Conservation (phyloP, 805 yeast genomes). For the Kodamaea laetipori region DNA sequence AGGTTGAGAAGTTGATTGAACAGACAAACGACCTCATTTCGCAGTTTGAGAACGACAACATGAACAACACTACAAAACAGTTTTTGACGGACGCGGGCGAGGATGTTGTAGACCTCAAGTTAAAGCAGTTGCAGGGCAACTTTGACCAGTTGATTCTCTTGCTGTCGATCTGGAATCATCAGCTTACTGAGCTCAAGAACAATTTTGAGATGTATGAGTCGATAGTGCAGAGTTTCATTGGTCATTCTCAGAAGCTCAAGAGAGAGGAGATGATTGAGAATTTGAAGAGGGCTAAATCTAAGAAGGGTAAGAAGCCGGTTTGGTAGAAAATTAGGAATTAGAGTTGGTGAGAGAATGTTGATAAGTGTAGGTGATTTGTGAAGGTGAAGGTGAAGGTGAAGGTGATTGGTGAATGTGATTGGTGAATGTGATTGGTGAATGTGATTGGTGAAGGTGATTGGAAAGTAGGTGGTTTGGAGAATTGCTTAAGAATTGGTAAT, state of each 20-base stretch:
- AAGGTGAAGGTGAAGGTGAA: too few species aligned
- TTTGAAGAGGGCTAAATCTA: slow-evolving; percentile 18
- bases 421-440: too few species aligned
- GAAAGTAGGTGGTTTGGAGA: too few species aligned
- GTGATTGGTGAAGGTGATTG: too few species aligned
- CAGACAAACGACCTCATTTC: slow-evolving; percentile 31
- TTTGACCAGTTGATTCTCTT: slow-evolving; percentile 29
- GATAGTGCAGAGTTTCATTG: slow-evolving; percentile 87
- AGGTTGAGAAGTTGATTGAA: slow-evolving; percentile 26
- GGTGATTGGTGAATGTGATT: too few species aligned
- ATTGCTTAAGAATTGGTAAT: too few species aligned
- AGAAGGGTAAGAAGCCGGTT: slow-evolving; percentile 6
- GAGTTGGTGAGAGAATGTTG: too few species aligned
- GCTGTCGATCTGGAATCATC: slow-evolving; percentile 53
- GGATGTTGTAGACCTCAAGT: slow-evolving; percentile 26
- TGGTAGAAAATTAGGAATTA: too few species aligned
- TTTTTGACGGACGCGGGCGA: slow-evolving; percentile 26
- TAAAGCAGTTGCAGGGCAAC: slow-evolving; percentile 33
- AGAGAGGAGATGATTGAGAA: slow-evolving; percentile 47
- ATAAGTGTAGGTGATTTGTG: too few species aligned
- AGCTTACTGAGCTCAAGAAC: slow-evolving; percentile 49
- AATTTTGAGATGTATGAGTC: slow-evolving; percentile 81
- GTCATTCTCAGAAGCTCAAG: slow-evolving; percentile 81
- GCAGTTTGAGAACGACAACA: slow-evolving; percentile 35
- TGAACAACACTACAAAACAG: slow-evolving; percentile 32